These are phyloP conservation scores for Phenoliferia sp. DNA, from an alignment of 1,284 basidiomycete genomes.

Conservation along the genomic window DNA sequence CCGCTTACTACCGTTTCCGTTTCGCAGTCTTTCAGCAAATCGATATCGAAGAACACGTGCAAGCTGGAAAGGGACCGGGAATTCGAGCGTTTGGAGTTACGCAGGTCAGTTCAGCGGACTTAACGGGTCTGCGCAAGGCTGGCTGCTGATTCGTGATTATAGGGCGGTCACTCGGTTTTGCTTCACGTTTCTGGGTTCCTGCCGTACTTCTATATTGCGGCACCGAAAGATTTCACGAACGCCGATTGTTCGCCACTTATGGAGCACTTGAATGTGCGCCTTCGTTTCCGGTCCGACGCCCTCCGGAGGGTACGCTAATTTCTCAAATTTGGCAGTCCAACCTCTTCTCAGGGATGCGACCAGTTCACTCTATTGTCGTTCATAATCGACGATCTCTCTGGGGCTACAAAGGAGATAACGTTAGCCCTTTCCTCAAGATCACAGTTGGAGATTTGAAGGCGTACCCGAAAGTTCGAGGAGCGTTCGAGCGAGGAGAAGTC, in stretches of 20 bases:
- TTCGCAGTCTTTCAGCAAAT: constrained; percentile 76
- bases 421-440: constrained; percentile 74
- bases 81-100: constrained; percentile 86
- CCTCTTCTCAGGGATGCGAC: constrained; percentile 29
- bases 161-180: constrained; percentile 82
- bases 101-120: constrained; percentile 49
- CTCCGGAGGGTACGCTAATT: not conserved
- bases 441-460: constrained; percentile 64
- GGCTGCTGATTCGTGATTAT: not conserved
- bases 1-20: not conserved
- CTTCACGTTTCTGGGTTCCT: constrained; percentile 72
- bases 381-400: constrained; percentile 66
- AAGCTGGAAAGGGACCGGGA: constrained; percentile 51
- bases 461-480: constrained; percentile 83
- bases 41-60: constrained; percentile 72
- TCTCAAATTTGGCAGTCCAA: not conserved
- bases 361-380: constrained; percentile 47
- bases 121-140: not conserved
- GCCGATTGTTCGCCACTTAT: constrained; percentile 63
- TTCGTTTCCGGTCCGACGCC: not conserved
- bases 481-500: constrained; percentile 81
- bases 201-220: constrained; percentile 85
- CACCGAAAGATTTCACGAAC: constrained; percentile 71
- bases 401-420: constrained; percentile 80
- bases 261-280: constrained; percentile 69